Percentiles rank a stretch among this genome's conserved stretches.
Conservation (phyloP, 441 rosid genomes). For the Corymbia citriodora region DNA sequence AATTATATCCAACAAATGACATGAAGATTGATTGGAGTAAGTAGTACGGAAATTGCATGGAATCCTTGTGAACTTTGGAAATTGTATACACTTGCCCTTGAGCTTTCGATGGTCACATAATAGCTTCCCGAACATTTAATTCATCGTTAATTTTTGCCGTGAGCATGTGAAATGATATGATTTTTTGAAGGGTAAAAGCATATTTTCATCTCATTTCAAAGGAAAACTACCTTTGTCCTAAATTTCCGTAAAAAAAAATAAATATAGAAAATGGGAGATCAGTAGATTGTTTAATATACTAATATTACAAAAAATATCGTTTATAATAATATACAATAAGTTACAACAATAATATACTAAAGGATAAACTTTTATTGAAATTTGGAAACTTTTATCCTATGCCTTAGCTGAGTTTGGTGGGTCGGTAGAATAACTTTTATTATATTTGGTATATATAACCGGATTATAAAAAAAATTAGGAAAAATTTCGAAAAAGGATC, state of each 20-base stretch:
- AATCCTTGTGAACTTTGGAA: not conserved
- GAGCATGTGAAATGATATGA: not conserved
- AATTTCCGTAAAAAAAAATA: not conserved
- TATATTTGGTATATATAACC: too few relatives aligned
- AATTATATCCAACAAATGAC: not conserved
- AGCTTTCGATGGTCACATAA: not conserved
- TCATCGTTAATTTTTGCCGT: not conserved
- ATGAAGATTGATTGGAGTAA: not conserved
- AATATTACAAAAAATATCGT: not conserved
- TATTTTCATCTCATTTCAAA: not conserved
- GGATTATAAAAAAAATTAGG: too few relatives aligned
- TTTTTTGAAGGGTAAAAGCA: not conserved
- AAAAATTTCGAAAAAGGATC: too few relatives aligned
- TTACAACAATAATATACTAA: not conserved
- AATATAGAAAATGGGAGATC: rapidly evolving
- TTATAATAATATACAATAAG: not conserved
- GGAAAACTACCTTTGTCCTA: not conserved
- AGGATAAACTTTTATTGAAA: too few relatives aligned
- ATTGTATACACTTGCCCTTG: not conserved
- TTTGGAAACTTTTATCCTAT: too few relatives aligned
- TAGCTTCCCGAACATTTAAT: not conserved
- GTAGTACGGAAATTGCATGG: not conserved
- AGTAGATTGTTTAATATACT: too few relatives aligned
- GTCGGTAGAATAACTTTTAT: rapidly evolving
- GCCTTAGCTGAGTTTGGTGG: rapidly evolving